phyloP scores from a whole-genome alignment of 805 yeast species.

The Ogataea ganodermae region DNA sequence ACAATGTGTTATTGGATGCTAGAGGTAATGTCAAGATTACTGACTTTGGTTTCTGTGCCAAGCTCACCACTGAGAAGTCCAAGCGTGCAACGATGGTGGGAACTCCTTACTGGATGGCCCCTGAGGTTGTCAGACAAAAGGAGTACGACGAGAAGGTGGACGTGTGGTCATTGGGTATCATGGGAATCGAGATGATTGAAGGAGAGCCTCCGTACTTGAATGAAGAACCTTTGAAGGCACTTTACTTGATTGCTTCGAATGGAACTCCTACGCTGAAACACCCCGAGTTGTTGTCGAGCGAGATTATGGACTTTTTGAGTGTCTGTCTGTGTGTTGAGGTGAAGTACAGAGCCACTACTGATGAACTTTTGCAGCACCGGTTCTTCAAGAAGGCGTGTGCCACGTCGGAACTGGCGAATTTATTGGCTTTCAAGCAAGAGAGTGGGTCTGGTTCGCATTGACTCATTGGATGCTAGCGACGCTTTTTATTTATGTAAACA shows the following conservation, averaged over 20 bases:
- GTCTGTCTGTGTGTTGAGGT: slow-evolving; percentile 95
- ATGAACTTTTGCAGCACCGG: slow-evolving; percentile 77
- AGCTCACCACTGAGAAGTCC: slow-evolving; percentile 73
- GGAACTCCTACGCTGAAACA: slow-evolving; percentile 95
- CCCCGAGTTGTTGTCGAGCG: slow-evolving; percentile 69
- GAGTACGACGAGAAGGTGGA: slow-evolving; percentile 97
- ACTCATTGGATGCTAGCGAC: slow-evolving; percentile 3
- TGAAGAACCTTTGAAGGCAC: slow-evolving; percentile 92
- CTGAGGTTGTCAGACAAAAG: slow-evolving; percentile 92
- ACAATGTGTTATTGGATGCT: slow-evolving; percentile 82
- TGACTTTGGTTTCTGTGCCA: slow-evolving; percentile 96
- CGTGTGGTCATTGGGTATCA: slow-evolving; percentile 96
- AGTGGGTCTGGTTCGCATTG: slow-evolving; percentile 12
- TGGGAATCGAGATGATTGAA: slow-evolving; percentile 98
- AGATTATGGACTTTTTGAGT: slow-evolving; percentile 82
- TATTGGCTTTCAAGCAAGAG: slow-evolving; percentile 44
- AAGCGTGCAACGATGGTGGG: slow-evolving; percentile 99
- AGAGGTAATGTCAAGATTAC: slow-evolving; percentile 89
- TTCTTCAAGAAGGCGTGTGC: slow-evolving; percentile 67
- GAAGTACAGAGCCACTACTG: slow-evolving; percentile 85
- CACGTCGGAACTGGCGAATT: slow-evolving; percentile 56
- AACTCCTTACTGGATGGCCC: slow-evolving; percentile 99
- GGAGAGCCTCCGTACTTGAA: slow-evolving; percentile 98
- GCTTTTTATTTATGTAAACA: background rate
- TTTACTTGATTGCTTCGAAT: slow-evolving; percentile 91